phyloP scores from a whole-genome alignment of 345 rosid genomes.

The Ceriops tagal region DNA sequence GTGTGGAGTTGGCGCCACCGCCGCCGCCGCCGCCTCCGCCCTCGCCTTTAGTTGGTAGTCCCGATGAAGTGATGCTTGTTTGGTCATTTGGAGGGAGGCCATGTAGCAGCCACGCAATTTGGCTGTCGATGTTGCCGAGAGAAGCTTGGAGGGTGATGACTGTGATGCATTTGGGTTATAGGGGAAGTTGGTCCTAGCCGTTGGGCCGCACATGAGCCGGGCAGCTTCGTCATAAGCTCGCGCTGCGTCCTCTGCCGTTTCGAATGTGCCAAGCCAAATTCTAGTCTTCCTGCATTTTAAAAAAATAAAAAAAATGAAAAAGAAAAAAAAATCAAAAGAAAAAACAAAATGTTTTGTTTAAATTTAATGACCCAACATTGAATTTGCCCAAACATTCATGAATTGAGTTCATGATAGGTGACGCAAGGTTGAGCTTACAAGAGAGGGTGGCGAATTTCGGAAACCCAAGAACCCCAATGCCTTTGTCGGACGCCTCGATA shows the following conservation, averaged over 20 bases:
- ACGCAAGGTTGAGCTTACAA: conserved; percentile 42
- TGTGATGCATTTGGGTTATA: conserved; percentile 65
- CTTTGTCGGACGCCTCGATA: conserved; percentile 95
- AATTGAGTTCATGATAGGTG: neutral
- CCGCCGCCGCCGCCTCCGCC: too few relatives aligned
- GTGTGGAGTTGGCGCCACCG: conserved; percentile 22
- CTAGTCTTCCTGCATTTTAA: conserved; percentile 71
- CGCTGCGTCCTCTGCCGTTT: conserved; percentile 96
- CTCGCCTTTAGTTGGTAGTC: conserved; percentile 24
- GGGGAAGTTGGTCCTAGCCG: conserved; percentile 93
- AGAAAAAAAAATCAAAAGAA: too few relatives aligned
- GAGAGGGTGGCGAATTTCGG: conserved; percentile 95
- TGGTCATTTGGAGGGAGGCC: conserved; percentile 89
- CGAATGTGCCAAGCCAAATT: conserved; percentile 96
- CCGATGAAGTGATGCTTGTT: conserved; percentile 39
- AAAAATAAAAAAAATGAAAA: neutral
- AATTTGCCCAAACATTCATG: neutral
- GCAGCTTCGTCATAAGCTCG: conserved; percentile 97
- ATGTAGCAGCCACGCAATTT: conserved; percentile 89
- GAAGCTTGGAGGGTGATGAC: conserved; percentile 74
- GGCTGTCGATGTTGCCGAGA: conserved; percentile 85
- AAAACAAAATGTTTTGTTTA: conserved; percentile 21
- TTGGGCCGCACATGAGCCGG: conserved; percentile 91
- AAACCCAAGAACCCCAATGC: conserved; percentile 99
- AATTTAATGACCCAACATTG: conserved; percentile 4